Evolutionary conservation across 2,329 filamentous ascomycete species (phyloP), one percentile per base, ranked within the genome.

Genomic region (Colletotrichum sidae): DNA sequence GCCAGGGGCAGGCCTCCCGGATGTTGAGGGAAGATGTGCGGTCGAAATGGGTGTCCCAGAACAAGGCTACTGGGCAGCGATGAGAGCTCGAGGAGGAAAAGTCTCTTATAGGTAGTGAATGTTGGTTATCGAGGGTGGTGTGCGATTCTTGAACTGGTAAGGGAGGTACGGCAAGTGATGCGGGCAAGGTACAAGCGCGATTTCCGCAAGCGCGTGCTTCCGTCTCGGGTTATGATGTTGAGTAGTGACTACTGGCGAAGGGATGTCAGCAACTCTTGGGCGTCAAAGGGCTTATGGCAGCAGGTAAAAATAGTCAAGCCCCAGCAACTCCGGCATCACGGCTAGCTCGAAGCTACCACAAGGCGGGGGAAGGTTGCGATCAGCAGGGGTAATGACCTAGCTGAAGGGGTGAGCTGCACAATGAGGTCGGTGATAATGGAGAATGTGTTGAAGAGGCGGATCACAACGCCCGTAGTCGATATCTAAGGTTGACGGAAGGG

Each of bases 181-280:
- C 39, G 38, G 47, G 50, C 15, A 35, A 66, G 11, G 58, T 51
- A 46, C 41, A 44, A 38, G 59, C 37, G 44, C 47, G 58, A 37
- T 41, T 39, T 10, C 46, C 44, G 39, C 47, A 53, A 49, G 58
- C 63, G 63, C 52, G 58, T 63, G 58, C 47, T 66, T 57, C 6
- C 58, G 52, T 63, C 13, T 57, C 59, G 53, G 54, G 47, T 53
- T 66, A 62, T 25, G 25, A 25, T 25, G 38, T 56, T 44, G 49
- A 50, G 53, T 53, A 35, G 63, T 33, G 53, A 58, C 55, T 15
- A 12, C 17, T 25, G 25, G 54, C 49, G 58, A 17, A 15, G 37
- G 41, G 49, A 41, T 57, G 59, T 66, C 58, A 63, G 59, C 59
- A 46, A 50, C 52, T 54, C 47, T 41, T 41, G 41, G 57, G 58